Evolutionary conservation across 106 monocot genomes (phyloP).

Genomic region (Dactylorhiza incarnata): DNA sequence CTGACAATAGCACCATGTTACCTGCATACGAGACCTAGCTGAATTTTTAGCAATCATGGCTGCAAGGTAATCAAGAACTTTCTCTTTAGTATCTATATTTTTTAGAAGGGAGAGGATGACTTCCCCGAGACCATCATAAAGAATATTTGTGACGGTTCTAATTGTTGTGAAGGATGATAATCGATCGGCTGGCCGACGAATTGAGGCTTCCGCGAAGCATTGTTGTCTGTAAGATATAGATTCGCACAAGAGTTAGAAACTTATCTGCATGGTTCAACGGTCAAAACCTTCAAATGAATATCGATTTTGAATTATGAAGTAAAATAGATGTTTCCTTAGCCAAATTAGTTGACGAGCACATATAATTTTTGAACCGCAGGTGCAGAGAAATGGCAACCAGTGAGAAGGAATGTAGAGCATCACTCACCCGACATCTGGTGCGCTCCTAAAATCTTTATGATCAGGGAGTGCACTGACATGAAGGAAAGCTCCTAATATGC

Average conservation of each 20-base stretch:
- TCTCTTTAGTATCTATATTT: constrained; percentile 79
- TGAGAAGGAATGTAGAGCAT: background rate
- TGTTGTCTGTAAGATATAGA: constrained; percentile 49
- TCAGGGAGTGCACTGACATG: constrained; percentile 88
- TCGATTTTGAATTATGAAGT: too few species aligned
- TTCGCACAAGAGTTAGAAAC: background rate
- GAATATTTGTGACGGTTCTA: constrained; percentile 72
- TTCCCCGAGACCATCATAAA: constrained; percentile 83
- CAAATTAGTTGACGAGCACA: too few species aligned
- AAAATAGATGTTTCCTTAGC: too few species aligned
- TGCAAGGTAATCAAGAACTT: constrained; percentile 76
- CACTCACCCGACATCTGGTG: constrained; percentile 89
- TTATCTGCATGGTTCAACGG: background rate
- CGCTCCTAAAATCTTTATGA: constrained; percentile 54
- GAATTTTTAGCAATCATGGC: constrained; percentile 74
- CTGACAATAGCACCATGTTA: constrained; percentile 11
- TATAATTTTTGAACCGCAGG: too few species aligned
- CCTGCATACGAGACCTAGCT: constrained; percentile 85
- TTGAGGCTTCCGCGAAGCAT: constrained; percentile 84
- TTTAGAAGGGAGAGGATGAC: constrained; percentile 64
- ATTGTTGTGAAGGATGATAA: constrained; percentile 87
- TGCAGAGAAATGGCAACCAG: background rate
- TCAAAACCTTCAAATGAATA: background rate
- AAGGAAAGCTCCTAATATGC: constrained; percentile 78
- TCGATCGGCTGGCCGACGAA: constrained; percentile 67